Evolutionary conservation across 2,329 filamentous ascomycete species (phyloP), one percentile per base, ranked within the genome.

Genomic region (Neospermospora avenae): DNA sequence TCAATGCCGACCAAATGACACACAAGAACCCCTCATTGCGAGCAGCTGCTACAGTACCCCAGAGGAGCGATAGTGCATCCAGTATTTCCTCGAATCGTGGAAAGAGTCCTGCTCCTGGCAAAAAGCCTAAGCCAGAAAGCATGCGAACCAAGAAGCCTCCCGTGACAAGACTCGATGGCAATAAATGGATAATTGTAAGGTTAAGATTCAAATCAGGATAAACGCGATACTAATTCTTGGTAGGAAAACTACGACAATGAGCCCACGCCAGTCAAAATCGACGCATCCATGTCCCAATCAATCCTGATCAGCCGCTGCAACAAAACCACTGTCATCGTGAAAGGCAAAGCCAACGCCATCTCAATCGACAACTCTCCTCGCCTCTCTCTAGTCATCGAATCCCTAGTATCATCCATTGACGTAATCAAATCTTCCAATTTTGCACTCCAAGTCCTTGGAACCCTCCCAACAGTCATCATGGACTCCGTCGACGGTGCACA

Each of bases 401-500:
- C 87, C 0, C 85, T 98, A 11, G 90, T 98, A 51, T 96, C 90
- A 52, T 91, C 90, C 34, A 85, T 99, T 59, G 95, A 99, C 71
- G 90, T 96, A 24, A 95, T 99, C 80, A 98, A 98, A 78, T 93
- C 89, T 51, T 85, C 89, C 68, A 96, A 95, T 75, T 96, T 99
- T 73, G 93, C 92, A 14, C 80, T 98, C n/a, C 92, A 97, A 76
- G 90, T 99, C 55, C 78, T 96, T 58, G 93, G 93, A 55, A 84
- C 84, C 3, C 83, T 96, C 14, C 95, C 95, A 1, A 96, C 93
- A 2, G 83, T 98, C 60, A 80, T 97, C 72, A 80, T 99, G 60
- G 95, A 99, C 74, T 92, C 97, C 76, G 89, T 98, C 59, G 95
- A 99, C 72, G 87, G 92, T 59, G 93, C 91, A 0, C 86, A 88